Evolutionary conservation across 2,329 filamentous ascomycete genomes (phyloP).

Genomic region (Curvularia eragrostidis): DNA sequence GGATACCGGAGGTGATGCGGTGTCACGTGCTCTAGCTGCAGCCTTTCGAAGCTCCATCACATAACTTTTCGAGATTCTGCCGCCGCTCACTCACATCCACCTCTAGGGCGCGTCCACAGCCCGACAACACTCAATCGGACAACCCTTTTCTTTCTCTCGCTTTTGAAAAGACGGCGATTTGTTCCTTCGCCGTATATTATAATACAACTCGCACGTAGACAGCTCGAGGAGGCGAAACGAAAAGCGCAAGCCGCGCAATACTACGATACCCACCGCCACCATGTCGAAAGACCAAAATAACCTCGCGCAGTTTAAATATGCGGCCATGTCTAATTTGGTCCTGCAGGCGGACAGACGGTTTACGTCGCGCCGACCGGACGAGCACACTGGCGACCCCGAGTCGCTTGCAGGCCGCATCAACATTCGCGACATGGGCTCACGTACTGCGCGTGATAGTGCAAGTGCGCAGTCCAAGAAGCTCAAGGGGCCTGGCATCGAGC

Average conservation of each 20-base stretch:
- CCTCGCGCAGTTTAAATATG: slow-evolving; percentile 98
- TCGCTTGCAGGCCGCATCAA: slow-evolving; percentile 93
- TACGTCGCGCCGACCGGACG: slow-evolving; percentile 88
- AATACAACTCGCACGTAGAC: slow-evolving; percentile 11
- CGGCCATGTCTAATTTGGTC: slow-evolving; percentile 99
- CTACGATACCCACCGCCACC: slow-evolving; percentile 26
- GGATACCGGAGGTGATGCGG: slow-evolving; percentile 13
- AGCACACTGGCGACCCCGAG: slow-evolving; percentile 95
- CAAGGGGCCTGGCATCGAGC: slow-evolving; percentile 71
- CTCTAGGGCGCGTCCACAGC: slow-evolving; percentile 35
- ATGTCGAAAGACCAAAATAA: slow-evolving; percentile 56
- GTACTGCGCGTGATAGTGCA: slow-evolving; percentile 78
- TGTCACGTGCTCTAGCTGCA: slow-evolving; percentile 20
- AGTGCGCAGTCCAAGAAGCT: slow-evolving; percentile 79
- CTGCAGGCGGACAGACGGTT: slow-evolving; percentile 99
- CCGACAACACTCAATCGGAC: slow-evolving; percentile 21
- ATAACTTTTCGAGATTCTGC: slow-evolving; percentile 20
- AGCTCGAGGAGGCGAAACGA: slow-evolving; percentile 16
- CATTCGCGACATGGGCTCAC: slow-evolving; percentile 91
- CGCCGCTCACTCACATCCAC: slow-evolving; percentile 27
- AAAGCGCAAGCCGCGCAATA: slow-evolving; percentile 32
- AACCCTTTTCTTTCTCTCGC: slow-evolving; percentile 14
- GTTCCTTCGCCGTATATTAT: slow-evolving; percentile 12
- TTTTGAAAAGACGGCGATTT: slow-evolving; percentile 15
- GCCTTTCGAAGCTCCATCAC: slow-evolving; percentile 19